Percentiles rank a stretch among this genome's conserved stretches.
Evolutionary conservation across 1,139 yeast genomes (phyloP).

Genomic region (Yamadazyma taylorii): DNA sequence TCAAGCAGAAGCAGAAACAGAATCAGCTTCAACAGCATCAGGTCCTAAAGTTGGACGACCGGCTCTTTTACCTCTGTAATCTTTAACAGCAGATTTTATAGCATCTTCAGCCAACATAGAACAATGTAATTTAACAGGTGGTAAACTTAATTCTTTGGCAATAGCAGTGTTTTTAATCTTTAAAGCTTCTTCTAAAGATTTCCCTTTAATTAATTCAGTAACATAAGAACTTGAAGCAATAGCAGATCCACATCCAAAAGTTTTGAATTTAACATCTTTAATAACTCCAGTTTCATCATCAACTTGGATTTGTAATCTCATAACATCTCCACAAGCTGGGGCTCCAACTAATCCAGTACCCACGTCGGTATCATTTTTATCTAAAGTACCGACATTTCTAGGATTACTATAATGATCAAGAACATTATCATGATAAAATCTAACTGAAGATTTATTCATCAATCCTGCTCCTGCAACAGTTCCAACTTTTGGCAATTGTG

Average conservation of each 20-base stretch:
- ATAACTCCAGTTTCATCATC: conserved; percentile 87
- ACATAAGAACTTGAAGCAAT: conserved; percentile 94
- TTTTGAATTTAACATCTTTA: conserved; percentile 94
- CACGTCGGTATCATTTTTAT: conserved; percentile 73
- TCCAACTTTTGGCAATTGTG: not conserved
- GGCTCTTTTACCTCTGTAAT: conserved; percentile 75
- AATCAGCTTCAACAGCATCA: conserved; percentile 30
- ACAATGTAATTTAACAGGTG: conserved; percentile 96
- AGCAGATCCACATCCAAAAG: conserved; percentile 98
- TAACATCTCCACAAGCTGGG: conserved; percentile 99
- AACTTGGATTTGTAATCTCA: conserved; percentile 94
- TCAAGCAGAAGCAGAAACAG: conserved; percentile 11
- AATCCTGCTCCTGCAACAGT: not conserved
- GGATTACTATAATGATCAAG: conserved; percentile 97
- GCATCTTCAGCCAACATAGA: conserved; percentile 99
- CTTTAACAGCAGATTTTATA: conserved; percentile 94
- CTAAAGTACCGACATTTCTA: conserved; percentile 91
- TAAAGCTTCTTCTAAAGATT: conserved; percentile 91
- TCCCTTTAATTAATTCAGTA: conserved; percentile 93
- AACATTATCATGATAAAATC: conserved; percentile 67
- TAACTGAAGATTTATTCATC: conserved; percentile 7
- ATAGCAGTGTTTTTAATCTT: conserved; percentile 87
- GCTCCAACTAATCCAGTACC: conserved; percentile 99
- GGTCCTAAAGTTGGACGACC: conserved; percentile 53
- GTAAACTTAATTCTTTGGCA: conserved; percentile 89